Evolutionary conservation across 352 stramenopile genomes (phyloP), one percentile per base, ranked within the genome.

Genomic region (Pythium pectinolyticum): DNA sequence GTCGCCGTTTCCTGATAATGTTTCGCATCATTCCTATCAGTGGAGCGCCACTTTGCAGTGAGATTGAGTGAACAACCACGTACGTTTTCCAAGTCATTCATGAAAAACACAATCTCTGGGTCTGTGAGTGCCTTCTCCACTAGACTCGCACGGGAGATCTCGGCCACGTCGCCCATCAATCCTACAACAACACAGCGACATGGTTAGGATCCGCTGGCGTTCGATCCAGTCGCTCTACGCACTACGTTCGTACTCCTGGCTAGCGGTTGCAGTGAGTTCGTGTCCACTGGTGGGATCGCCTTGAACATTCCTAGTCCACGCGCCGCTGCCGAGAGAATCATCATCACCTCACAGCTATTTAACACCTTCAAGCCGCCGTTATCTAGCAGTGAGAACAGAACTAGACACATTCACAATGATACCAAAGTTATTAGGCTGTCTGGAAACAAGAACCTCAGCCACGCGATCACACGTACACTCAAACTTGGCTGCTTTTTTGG

Each of bases 61-160:
- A 5, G 3, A 8, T 46, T 11, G n/a, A 25, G 10, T 27, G 17
- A 46, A n/a, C n/a, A 20, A 24, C 19, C 10, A 46, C 50, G 47
- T 43, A 90, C 82, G 45, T 77, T 73, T 37, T 88, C 80, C 2
- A 90, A 59, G 24, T 89, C 82, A 53, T 84, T 90, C 82, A 89
- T 86, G 57, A 90, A 88, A 48, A 90, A 90, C 24, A 90, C 57
- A 32, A 90, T 78, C 49, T 90, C 80, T 11, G 82, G 45, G 47
- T 90, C 82, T n/a, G 72, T 75, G n/a, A 88, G 67, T 15, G 78
- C 80, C 58, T 81, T 86, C 30, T 82, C 72, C 6, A 87, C 63
- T 25, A 88, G 55, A 7, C 43, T 66, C 40, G 78, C 62, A 17
- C 76, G 73, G 34, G 74, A 48, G 0, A 85, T 63, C 34, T 90